Evolutionary conservation across 208 protist species (phyloP).

Genomic region (Trypanosoma rangeli): DNA sequence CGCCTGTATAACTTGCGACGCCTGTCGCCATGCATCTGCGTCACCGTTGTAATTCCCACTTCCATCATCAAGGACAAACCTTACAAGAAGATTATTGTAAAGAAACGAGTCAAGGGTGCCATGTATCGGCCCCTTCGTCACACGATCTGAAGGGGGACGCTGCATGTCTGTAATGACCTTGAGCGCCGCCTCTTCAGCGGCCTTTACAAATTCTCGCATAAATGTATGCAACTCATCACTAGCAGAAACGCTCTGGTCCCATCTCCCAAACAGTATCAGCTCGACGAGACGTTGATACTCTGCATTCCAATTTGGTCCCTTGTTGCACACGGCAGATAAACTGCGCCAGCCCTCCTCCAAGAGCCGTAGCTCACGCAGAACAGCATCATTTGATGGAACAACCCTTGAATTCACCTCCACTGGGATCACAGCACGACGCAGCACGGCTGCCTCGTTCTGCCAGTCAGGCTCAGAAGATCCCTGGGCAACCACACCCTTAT

Average conservation of each 20-base stretch:
- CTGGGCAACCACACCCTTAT: constrained; percentile 9
- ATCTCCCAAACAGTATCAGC: constrained; percentile 14
- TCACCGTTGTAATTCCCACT: constrained; percentile 49
- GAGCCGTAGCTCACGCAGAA: constrained; percentile 11
- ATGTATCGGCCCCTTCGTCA: constrained; percentile 21
- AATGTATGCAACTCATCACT: constrained; percentile 22
- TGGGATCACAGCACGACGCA: not conserved
- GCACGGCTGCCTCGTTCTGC: not conserved
- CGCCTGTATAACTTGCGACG: constrained; percentile 32
- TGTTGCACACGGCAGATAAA: not conserved
- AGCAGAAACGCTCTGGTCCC: constrained; percentile 14
- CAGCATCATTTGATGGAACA: constrained; percentile 12
- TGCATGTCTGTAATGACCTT: constrained; percentile 44
- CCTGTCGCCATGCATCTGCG: constrained; percentile 36
- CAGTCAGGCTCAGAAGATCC: not conserved
- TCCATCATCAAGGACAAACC: constrained; percentile 51
- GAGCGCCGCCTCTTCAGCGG: constrained; percentile 33
- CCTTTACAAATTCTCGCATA: constrained; percentile 36
- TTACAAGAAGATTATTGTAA: constrained; percentile 44
- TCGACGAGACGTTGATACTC: constrained; percentile 33
- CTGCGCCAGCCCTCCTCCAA: constrained; percentile 17
- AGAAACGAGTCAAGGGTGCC: constrained; percentile 33
- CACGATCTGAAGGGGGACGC: constrained; percentile 29
- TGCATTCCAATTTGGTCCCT: constrained; percentile 31
- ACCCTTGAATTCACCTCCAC: not conserved